phyloP scores from a whole-genome alignment of 2,329 filamentous ascomycete genomes.

The Talaromyces sp. region DNA sequence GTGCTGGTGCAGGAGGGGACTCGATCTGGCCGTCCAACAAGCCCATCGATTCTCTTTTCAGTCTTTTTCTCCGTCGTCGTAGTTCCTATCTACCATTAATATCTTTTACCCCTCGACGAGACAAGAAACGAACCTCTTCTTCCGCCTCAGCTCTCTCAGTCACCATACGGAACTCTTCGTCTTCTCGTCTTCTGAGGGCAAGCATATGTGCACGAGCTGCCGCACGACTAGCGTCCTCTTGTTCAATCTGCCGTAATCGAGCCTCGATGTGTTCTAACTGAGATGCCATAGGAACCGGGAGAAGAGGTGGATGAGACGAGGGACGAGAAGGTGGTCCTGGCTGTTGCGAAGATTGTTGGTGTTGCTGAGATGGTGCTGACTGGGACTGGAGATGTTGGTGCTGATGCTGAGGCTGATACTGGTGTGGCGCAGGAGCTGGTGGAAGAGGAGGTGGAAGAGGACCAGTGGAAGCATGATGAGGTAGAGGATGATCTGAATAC shows the following conservation, averaged over 20 bases:
- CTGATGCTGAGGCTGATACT: slow-evolving; percentile 6
- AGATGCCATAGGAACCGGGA: slow-evolving; percentile 20
- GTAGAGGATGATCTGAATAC: neutral
- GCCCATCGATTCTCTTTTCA: slow-evolving; percentile 40
- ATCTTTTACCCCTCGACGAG: neutral
- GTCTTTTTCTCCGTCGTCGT: slow-evolving; percentile 34
- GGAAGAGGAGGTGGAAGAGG: slow-evolving; percentile 10
- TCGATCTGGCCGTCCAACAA: slow-evolving; percentile 31
- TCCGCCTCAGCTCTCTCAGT: slow-evolving; percentile 37
- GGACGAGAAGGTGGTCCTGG: slow-evolving; percentile 28
- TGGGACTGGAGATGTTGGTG: slow-evolving; percentile 2
- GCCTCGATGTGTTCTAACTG: slow-evolving; percentile 36
- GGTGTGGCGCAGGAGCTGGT: slow-evolving; percentile 2
- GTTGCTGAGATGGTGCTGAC: slow-evolving; percentile 4
- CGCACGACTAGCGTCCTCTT: slow-evolving; percentile 37
- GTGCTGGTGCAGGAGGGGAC: slow-evolving; percentile 35
- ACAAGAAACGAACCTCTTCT: slow-evolving; percentile 32
- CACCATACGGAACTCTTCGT: slow-evolving; percentile 38
- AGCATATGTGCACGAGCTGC: slow-evolving; percentile 34
- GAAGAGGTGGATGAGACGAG: slow-evolving; percentile 29
- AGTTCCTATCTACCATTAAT: slow-evolving; percentile 27
- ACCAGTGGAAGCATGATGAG: slow-evolving; percentile 4
- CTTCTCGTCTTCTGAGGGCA: slow-evolving; percentile 35
- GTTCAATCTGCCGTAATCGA: slow-evolving; percentile 35
- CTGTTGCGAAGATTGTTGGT: neutral